Base-by-base conservation (phyloP, 768 basidiomycete genomes). In the Podaxis sp. region DNA sequence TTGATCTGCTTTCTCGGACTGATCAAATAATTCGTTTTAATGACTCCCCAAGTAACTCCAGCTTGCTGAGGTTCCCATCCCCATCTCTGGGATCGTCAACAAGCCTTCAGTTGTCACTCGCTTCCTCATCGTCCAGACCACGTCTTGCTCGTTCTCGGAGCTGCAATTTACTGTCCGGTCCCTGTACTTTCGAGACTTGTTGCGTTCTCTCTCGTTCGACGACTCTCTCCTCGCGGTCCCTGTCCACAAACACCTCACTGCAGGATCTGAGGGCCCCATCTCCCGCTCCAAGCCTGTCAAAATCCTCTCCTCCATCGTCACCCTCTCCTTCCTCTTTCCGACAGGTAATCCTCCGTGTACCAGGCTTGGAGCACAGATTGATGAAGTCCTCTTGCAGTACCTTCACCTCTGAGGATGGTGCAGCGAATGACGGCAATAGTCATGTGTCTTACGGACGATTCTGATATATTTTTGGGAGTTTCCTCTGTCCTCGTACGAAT, bases 391-490 rank as follows among this genome's bases (percentile, higher is more conserved):
- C 48, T 17, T 24, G 13, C 7, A 48, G 36, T 22, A 24, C 12
- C 12, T 17, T 38, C 8, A 40, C 15, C 33, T 40, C 54, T 30
- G 26, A 13, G 13, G 7, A 40, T 17, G 36, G 48, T 37, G 6
- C 22, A 13, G 5, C 48, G 12, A 38, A 40, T 26, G 15, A 7
- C 30, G 30, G 37, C 20, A 24, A 24, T 3, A 48, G 48, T 56
- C 54, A 56, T 56, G 61, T 62, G 17, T 36, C 54, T 11, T 26
- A 24, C 33, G 61, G 61, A 49, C 44, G 26, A n/a, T 62, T 62
- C 24, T 62, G 37, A 56, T 37, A 12, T 56, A 55, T 48, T 37
- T 26, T 53, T 7, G n/a, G 28, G 24, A 40, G 49, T 12, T 22
- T 50, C 24, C n/a, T 51, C 36, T 60, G 17, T 28, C 6, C 3